Evolutionary conservation across 108 stramenopile species (phyloP), one percentile per base, ranked within the genome.

Genomic region (Pseudonitzschia multiseries): DNA sequence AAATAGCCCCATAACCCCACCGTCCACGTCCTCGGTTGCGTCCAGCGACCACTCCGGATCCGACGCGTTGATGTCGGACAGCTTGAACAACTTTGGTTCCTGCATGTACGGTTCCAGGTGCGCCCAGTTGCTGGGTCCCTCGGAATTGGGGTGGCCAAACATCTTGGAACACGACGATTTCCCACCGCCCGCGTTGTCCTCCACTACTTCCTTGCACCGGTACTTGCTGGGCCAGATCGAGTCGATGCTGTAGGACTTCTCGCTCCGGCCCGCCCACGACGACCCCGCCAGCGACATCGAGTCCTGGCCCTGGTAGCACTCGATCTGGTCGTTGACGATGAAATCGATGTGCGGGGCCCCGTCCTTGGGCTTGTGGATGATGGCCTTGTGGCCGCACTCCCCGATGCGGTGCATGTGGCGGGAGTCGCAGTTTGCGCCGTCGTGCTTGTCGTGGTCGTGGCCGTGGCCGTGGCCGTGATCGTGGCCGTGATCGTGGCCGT

Each of bases 321-420:
- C 88, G 20, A 89, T 76, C 68, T 75, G 83, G 32, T 84, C 76
- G n/a, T 80, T 81, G 12, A 89, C 83, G 6, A 89, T 80, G 67
- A 89, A 89, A 65, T 89, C 88, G 66, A 89, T 83, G 75, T 89
- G 88, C 14, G 61, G 61, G 8, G 82, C 75, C 5, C 82, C 85
- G 70, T 78, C 77, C 42, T 74, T 68, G 24, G 85, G 85, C 46
- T 84, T 70, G 74, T 89, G 88, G 40, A 89, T 63, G 54, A 89
- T 84, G 0, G 88, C 84, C 44, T 76, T 82, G 59, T 89, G 88
- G 9, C 88, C 88, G 51, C 88, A 89, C 42, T 86, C 78, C 18
- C 85, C 85, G 13, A 84, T 54, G 13, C 77, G 73, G 71, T 89
- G 88, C 5, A 86, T 28, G 69, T 89, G 88, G 0, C 75, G 72